These are phyloP conservation scores for Lentinula boryana DNA, from an alignment of 768 basidiomycete genomes.

Conservation along the genomic window DNA sequence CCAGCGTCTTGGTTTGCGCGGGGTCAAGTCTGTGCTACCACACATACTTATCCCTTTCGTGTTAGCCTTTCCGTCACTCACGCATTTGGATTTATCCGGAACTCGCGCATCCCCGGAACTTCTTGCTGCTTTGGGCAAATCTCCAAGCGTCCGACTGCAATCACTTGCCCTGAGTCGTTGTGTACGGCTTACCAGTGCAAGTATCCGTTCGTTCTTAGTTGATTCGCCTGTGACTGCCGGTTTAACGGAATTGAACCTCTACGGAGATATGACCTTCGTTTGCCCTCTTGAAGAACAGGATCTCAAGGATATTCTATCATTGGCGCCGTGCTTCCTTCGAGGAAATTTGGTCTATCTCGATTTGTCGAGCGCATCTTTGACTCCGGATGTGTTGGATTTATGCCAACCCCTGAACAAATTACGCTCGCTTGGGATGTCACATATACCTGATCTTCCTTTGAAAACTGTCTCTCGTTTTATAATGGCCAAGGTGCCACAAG, in stretches of 20 bases:
- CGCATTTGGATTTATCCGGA: slow-evolving; percentile 86
- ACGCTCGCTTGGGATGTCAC: slow-evolving; percentile 85
- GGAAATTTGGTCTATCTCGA: slow-evolving; percentile 84
- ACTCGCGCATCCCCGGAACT: slow-evolving; percentile 80
- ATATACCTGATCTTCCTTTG: slow-evolving; percentile 70
- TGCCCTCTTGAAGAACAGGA: slow-evolving; percentile 66
- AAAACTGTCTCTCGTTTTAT: slow-evolving; percentile 65
- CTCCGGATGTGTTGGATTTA: slow-evolving; percentile 42
- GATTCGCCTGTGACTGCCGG: slow-evolving; percentile 55
- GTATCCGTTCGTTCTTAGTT: slow-evolving; percentile 69
- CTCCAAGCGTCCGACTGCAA: slow-evolving; percentile 59
- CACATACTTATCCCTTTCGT: slow-evolving; percentile 68
- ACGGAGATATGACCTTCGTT: slow-evolving; percentile 80
- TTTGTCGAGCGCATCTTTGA: slow-evolving; percentile 77
- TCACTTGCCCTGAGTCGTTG: slow-evolving; percentile 86
- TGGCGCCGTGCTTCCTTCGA: slow-evolving; percentile 74
- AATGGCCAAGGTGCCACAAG: slow-evolving; percentile 55
- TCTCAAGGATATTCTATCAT: slow-evolving; percentile 56
- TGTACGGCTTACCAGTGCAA: slow-evolving; percentile 73
- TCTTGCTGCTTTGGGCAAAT: slow-evolving; percentile 57
- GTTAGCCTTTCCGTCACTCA: slow-evolving; percentile 77
- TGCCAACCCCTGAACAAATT: slow-evolving; percentile 66
- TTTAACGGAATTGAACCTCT: slow-evolving; percentile 78
- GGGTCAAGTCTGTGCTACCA: slow-evolving; percentile 72
- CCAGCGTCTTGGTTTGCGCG: slow-evolving; percentile 74